A percentile compares a stretch with the other conserved stretches of the same genome.
Evolutionary conservation across 179 eudicot species (phyloP).

Genomic region (Beta corolliflora): DNA sequence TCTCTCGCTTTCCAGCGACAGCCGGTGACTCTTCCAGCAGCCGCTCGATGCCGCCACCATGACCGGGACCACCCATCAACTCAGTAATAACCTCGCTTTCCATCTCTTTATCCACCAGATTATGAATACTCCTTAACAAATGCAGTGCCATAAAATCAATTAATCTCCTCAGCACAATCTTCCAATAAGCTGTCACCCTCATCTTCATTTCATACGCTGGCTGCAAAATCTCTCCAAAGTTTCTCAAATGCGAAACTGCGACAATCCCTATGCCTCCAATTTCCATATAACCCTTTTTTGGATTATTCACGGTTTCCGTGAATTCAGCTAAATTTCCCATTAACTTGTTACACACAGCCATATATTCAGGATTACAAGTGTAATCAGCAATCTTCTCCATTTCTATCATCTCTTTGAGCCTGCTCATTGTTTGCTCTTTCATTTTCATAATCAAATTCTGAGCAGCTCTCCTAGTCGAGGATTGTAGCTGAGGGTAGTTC

Average conservation of each 20-base stretch:
- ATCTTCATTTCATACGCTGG: conserved; percentile 55
- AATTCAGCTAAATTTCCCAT: conserved; percentile 33
- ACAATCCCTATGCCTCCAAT: conserved; percentile 46
- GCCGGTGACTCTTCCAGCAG: conserved; percentile 52
- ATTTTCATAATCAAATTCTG: conserved; percentile 34
- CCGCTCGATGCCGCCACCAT: conserved; percentile 39
- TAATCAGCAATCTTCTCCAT: conserved; percentile 61
- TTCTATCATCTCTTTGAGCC: conserved; percentile 42
- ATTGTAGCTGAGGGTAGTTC: conserved; percentile 47
- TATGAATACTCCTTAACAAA: conserved; percentile 32
- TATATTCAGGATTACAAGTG: conserved; percentile 51
- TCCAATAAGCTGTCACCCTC: conserved; percentile 57
- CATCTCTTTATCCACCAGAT: conserved; percentile 41
- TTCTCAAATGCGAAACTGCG: conserved; percentile 38
- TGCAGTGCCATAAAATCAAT: conserved; percentile 46
- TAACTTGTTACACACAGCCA: conserved; percentile 35
- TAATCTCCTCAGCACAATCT: conserved; percentile 42
- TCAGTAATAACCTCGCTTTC: conserved; percentile 36
- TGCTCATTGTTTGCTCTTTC: conserved; percentile 31
- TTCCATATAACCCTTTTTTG: not conserved
- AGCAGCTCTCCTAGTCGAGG: conserved; percentile 40
- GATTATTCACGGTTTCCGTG: conserved; percentile 9
- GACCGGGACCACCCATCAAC: conserved; percentile 29
- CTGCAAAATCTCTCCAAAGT: conserved; percentile 19
- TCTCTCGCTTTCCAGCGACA: conserved; percentile 37